A percentile compares a stretch with the other conserved stretches of the same genome.
phyloP scores from a whole-genome alignment of 1,284 basidiomycete genomes.

The Cryptococcus wingfieldii region DNA sequence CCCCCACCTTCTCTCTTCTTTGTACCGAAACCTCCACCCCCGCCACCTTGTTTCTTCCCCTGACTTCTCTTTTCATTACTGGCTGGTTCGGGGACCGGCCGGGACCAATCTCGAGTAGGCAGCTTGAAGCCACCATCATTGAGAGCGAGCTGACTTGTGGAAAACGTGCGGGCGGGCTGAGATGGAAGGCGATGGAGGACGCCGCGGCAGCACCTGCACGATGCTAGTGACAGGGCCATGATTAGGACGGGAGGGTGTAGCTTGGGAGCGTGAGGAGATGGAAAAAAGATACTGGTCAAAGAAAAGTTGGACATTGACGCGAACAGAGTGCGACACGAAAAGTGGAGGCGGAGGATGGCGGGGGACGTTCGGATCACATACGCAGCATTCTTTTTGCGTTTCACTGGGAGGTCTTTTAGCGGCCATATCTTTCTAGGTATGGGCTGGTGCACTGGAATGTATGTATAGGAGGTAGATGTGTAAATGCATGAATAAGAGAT shows the following conservation, averaged over 20 bases:
- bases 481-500: no score
- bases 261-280: not conserved
- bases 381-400: not conserved
- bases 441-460: no score
- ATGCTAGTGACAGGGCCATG: conserved; percentile 5
- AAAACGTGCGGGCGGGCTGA: not conserved
- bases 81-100: not conserved
- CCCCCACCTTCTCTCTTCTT: not conserved
- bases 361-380: not conserved
- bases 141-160: not conserved
- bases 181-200: conserved; percentile 1
- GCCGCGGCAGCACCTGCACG: conserved; percentile 12
- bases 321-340: not conserved
- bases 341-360: not conserved
- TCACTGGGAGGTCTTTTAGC: not conserved
- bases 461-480: no score
- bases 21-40: not conserved
- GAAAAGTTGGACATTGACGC: not conserved
- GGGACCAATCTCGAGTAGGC: conserved; percentile 1
- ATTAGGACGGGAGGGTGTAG: not conserved
- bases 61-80: not conserved
- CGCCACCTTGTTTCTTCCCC: not conserved
- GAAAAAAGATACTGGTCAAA: not conserved
- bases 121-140: conserved; percentile 1
- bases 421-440: not conserved